These are phyloP conservation scores for Chlamydomonas eustigma DNA, from an alignment of 139 green algal species.

Conservation along the genomic window DNA sequence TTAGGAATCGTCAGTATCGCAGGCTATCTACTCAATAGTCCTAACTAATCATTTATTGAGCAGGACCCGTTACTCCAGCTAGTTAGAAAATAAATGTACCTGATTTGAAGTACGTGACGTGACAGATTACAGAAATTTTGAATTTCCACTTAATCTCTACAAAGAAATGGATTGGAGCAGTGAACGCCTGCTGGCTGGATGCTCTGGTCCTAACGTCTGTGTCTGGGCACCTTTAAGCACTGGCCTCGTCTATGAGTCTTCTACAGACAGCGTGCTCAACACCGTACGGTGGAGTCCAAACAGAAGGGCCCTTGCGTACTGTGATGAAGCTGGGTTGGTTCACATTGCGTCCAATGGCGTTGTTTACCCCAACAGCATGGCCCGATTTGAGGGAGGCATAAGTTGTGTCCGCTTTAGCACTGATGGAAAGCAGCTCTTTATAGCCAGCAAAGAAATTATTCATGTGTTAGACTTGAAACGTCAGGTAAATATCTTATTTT, in stretches of 20 bases:
- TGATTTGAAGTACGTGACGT: no score
- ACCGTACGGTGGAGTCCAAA: constrained; percentile 2
- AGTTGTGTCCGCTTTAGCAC: neutral
- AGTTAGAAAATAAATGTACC: no score
- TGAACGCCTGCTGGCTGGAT: neutral
- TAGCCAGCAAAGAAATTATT: neutral
- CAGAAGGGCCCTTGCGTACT: neutral
- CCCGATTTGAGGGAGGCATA: neutral
- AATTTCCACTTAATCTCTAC: no score
- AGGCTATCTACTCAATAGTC: no score
- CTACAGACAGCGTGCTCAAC: neutral
- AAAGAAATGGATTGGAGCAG: neutral
- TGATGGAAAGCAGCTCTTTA: constrained; percentile 5
- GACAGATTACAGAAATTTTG: no score
- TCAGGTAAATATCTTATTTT: constrained; percentile 2
- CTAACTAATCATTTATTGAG: no score
- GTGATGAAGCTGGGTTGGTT: neutral
- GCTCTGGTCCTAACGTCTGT: neutral
- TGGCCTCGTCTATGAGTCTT: neutral
- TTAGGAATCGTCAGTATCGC: no score
- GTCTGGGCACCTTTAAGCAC: neutral
- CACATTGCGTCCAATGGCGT: neutral
- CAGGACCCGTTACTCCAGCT: no score
- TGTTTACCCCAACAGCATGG: neutral
- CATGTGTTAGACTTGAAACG: neutral